phyloP scores from a whole-genome alignment of 2,329 filamentous ascomycete genomes.

The Exophiala sideris region DNA sequence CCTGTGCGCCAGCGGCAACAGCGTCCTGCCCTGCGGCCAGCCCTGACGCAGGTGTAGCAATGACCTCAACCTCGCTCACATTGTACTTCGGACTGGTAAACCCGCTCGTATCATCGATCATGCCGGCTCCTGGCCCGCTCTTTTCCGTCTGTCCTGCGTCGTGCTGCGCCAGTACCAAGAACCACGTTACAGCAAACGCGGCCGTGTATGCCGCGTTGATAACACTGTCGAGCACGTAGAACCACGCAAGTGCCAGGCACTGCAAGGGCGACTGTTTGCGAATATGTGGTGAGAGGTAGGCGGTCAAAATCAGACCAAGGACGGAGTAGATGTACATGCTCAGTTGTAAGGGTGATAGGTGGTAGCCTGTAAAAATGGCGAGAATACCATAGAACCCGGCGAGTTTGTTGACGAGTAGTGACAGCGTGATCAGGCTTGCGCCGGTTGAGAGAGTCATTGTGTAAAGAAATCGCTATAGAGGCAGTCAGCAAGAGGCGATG shows the following conservation, averaged over 20 bases:
- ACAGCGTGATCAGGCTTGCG: constrained; percentile 77
- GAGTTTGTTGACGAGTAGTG: constrained; percentile 86
- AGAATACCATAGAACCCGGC: constrained; percentile 88
- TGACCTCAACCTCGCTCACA: constrained; percentile 55
- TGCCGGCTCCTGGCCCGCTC: constrained; percentile 51
- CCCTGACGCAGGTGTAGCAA: constrained; percentile 47
- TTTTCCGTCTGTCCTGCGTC: constrained; percentile 43
- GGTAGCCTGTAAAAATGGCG: constrained; percentile 80
- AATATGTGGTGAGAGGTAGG: constrained; percentile 74
- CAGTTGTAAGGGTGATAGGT: constrained; percentile 76
- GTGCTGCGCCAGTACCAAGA: constrained; percentile 65
- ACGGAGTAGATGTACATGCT: constrained; percentile 91
- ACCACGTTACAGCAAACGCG: constrained; percentile 82
- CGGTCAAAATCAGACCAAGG: constrained; percentile 63
- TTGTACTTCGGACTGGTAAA: constrained; percentile 64
- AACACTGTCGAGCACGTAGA: constrained; percentile 78
- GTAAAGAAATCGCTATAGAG: constrained; percentile 71
- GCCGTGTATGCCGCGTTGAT: constrained; percentile 80
- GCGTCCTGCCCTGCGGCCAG: constrained; percentile 51
- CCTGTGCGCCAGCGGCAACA: constrained; percentile 33
- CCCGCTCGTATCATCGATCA: constrained; percentile 60
- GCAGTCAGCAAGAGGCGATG: constrained; percentile 1
- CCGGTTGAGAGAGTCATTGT: constrained; percentile 83
- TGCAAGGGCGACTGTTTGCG: constrained; percentile 74
- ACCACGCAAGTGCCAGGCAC: constrained; percentile 75